Evolutionary conservation across 2,329 filamentous ascomycete species (phyloP).

Genomic region (Davidsoniella virescens): DNA sequence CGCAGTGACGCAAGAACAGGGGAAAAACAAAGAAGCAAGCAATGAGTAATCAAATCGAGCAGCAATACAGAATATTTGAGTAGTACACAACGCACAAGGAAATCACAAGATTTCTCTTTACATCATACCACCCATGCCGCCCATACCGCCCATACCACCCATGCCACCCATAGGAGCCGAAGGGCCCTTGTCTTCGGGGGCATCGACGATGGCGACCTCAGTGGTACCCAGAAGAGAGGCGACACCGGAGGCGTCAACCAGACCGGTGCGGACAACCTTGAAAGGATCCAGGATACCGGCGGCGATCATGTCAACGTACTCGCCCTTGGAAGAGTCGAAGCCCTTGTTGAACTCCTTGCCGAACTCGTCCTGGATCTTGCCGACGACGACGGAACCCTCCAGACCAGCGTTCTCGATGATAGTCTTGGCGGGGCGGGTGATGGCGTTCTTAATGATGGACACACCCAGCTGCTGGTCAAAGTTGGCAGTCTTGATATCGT

Average conservation of each 20-base stretch:
- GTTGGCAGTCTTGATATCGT: conserved; percentile 72
- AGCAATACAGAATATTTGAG: too few species aligned
- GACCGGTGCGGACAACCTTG: conserved; percentile 96
- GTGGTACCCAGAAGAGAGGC: conserved; percentile 94
- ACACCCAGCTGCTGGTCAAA: conserved; percentile 99
- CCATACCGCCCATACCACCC: conserved; percentile 50
- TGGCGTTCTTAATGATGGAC: conserved; percentile 93
- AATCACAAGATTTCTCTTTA: conserved; percentile 23
- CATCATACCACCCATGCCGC: conserved; percentile 44
- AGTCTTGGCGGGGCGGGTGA: conserved; percentile 81
- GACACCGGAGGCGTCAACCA: conserved; percentile 88
- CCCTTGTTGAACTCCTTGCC: conserved; percentile 93
- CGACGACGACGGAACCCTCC: conserved; percentile 90
- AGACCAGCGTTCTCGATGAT: conserved; percentile 97
- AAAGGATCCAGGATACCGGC: conserved; percentile 96
- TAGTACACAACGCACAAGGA: not conserved
- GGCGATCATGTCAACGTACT: conserved; percentile 97
- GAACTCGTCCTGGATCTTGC: conserved; percentile 93
- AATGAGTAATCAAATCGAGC: not conserved
- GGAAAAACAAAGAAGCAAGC: conserved; percentile 4
- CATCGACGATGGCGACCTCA: conserved; percentile 94
- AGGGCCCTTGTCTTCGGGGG: conserved; percentile 76
- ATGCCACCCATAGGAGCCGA: conserved; percentile 48
- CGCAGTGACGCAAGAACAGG: conserved; percentile 2
- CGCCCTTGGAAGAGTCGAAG: conserved; percentile 88